phyloP scores from a whole-genome alignment of 192 early-diverging fungal genomes.

The Coemansia umbellata region DNA sequence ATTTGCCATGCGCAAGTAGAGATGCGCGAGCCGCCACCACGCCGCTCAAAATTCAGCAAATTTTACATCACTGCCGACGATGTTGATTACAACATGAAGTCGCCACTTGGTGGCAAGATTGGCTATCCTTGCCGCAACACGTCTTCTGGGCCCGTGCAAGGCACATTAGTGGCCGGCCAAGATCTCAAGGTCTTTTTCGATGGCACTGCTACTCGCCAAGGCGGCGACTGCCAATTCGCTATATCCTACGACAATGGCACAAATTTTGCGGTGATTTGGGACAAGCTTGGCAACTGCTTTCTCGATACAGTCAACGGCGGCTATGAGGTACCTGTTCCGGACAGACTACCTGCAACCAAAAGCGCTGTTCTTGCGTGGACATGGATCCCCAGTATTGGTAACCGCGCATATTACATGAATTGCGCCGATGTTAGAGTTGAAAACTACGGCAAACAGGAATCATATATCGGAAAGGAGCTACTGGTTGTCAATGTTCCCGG shows the following conservation, averaged over 20 bases:
- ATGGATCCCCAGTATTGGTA: conserved; percentile 24
- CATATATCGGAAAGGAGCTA: conserved; percentile 40
- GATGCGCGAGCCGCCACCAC: conserved; percentile 43
- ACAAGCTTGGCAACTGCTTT: conserved; percentile 48
- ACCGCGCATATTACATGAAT: conserved; percentile 40
- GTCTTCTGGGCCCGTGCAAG: conserved; percentile 17
- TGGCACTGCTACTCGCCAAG: conserved; percentile 33
- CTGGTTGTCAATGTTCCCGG: conserved; percentile 42
- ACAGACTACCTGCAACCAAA: conserved; percentile 48
- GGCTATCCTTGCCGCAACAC: conserved; percentile 38
- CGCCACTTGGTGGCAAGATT: conserved; percentile 30
- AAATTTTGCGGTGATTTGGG: conserved; percentile 57
- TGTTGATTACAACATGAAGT: conserved; percentile 50
- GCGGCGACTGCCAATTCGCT: conserved; percentile 48
- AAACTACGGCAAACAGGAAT: conserved; percentile 38
- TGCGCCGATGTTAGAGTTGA: conserved; percentile 42
- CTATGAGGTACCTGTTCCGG: conserved; percentile 53
- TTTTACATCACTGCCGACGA: conserved; percentile 35
- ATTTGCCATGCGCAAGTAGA: conserved; percentile 33
- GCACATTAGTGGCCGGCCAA: conserved; percentile 49
- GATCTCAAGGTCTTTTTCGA: conserved; percentile 50
- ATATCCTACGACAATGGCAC: conserved; percentile 51
- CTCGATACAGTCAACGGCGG: conserved; percentile 36
- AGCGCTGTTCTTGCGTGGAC: conserved; percentile 53
- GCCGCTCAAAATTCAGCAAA: conserved; percentile 44